phyloP scores from a whole-genome alignment of 768 basidiomycete genomes.

The Nidularia pulvinata region DNA sequence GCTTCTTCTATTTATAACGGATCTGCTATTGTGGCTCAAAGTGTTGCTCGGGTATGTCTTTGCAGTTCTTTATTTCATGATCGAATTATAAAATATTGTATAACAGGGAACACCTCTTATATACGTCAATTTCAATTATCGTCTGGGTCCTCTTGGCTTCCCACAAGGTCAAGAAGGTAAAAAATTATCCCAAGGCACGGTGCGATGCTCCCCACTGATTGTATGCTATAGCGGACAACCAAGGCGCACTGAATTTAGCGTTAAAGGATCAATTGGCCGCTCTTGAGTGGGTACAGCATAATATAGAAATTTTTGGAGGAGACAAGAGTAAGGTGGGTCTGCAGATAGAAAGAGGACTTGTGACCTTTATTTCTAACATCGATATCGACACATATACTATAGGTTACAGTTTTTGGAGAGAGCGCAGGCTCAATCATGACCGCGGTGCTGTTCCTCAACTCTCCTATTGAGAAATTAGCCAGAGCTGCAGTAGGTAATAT shows the following conservation, averaged over 20 bases:
- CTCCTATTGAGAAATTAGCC: conserved; percentile 18
- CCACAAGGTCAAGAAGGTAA: conserved; percentile 22
- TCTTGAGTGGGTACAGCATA: conserved; percentile 48
- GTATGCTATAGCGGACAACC: background rate
- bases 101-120: conserved; percentile 34
- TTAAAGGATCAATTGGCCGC: conserved; percentile 37
- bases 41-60: conserved; percentile 15
- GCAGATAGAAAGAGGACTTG: background rate
- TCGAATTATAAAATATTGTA: background rate
- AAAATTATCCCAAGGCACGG: too few species aligned
- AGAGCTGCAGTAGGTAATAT: conserved; percentile 23
- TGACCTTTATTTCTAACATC: background rate
- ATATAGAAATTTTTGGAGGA: conserved; percentile 60
- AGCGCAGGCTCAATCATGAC: conserved; percentile 48
- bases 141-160: conserved; percentile 46
- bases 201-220: too few species aligned
- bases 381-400: background rate
- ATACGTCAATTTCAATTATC: conserved; percentile 36
- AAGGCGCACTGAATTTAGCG: conserved; percentile 29
- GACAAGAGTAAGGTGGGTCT: conserved; percentile 36
- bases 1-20: conserved; percentile 23
- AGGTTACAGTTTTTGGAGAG: conserved; percentile 47
- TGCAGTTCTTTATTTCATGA: background rate
- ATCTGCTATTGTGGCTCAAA: conserved; percentile 17
- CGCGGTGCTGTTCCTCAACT: conserved; percentile 29